A percentile compares a stretch with the other conserved stretches of the same genome.
These are phyloP conservation scores for Zelopaecilomyces penicillatus DNA, from an alignment of 2,329 filamentous ascomycete species.

Conservation along the genomic window DNA sequence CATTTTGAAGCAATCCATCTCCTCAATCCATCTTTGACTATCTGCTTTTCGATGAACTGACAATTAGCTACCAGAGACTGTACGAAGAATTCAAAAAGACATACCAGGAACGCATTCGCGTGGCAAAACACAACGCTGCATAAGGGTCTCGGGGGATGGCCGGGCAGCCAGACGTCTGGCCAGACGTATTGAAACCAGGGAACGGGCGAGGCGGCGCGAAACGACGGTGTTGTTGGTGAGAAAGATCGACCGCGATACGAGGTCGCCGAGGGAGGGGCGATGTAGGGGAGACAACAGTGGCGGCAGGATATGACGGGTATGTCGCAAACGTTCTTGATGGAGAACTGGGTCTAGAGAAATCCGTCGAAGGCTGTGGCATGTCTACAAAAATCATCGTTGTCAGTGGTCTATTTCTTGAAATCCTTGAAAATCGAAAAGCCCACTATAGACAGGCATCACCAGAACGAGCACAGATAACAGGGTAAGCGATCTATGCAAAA, in stretches of 20 bases:
- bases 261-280: constrained; percentile 51
- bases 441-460: no score
- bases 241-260: constrained; percentile 58
- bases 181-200: constrained; percentile 56
- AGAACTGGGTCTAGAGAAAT: constrained; percentile 59
- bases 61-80: constrained; percentile 55
- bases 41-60: constrained; percentile 56
- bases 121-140: constrained; percentile 56
- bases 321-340: constrained; percentile 53
- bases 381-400: constrained; percentile 30
- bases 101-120: constrained; percentile 50
- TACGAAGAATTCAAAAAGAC: constrained; percentile 35
- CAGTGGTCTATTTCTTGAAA: constrained; percentile 5
- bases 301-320: constrained; percentile 44
- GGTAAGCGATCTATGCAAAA: no score
- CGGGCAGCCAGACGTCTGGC: constrained; percentile 52
- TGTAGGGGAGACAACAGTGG: constrained; percentile 47
- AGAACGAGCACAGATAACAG: no score
- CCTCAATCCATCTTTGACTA: constrained; percentile 57
- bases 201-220: constrained; percentile 54
- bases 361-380: constrained; percentile 51
- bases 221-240: constrained; percentile 57
- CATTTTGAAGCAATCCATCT: constrained; percentile 56
- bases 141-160: constrained; percentile 51
- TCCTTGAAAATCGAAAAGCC: no score